A percentile compares a stretch with the other conserved stretches of the same genome.
phyloP scores from a whole-genome alignment of 2,329 filamentous ascomycete genomes.

The Magnaporthales sp. region DNA sequence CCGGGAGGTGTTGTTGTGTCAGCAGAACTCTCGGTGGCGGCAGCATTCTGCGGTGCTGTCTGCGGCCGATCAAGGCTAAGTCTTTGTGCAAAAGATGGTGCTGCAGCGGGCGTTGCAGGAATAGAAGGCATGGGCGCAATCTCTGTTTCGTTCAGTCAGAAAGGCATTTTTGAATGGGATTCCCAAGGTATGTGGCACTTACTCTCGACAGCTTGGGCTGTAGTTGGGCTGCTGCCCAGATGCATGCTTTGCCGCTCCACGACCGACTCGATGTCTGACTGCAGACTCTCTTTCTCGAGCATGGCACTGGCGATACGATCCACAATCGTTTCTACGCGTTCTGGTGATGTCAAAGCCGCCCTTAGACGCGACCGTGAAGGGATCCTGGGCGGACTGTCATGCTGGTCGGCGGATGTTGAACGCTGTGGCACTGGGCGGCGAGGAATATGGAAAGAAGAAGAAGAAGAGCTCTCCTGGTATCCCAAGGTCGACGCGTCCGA shows the following conservation, averaged over 20 bases:
- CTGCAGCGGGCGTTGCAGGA: constrained; percentile 46
- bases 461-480: constrained; percentile 38
- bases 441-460: constrained; percentile 47
- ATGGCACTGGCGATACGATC: constrained; percentile 48
- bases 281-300: constrained; percentile 48
- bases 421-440: constrained; percentile 29
- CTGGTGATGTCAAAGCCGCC: constrained; percentile 31
- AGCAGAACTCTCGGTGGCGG: neutral
- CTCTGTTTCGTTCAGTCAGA: constrained; percentile 21
- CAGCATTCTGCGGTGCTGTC: constrained; percentile 22
- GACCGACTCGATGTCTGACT: constrained; percentile 51
- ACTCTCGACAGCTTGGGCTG: constrained; percentile 32
- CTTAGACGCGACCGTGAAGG: constrained; percentile 36
- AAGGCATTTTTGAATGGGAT: neutral
- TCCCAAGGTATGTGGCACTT: constrained; percentile 7
- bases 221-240: constrained; percentile 42
- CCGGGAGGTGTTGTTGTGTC: constrained; percentile 15
- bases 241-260: constrained; percentile 54
- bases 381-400: constrained; percentile 27
- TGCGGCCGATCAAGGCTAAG: constrained; percentile 36
- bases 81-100: constrained; percentile 49
- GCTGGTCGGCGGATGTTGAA: constrained; percentile 18
- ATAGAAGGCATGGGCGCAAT: constrained; percentile 45
- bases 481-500: constrained; percentile 24
- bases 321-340: constrained; percentile 38